Base-by-base conservation (phyloP, 257 asterid species). In the Handroanthus guayacan region DNA sequence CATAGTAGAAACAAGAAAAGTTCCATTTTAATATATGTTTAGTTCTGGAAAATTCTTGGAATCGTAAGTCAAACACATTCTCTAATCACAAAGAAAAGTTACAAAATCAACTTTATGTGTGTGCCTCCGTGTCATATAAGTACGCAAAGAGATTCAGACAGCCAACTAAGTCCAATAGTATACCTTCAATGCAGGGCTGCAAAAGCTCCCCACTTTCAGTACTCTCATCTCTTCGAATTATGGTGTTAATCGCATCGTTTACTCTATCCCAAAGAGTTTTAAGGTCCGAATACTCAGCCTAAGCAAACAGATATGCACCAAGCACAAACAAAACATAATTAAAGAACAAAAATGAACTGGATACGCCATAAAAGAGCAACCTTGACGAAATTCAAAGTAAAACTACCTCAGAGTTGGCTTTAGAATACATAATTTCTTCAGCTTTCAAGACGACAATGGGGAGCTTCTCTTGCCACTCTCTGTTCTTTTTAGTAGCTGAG, bases 141-240 rank as follows among this genome's bases (percentile, higher is more conserved):
- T 37, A 57, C 44, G 58, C 16, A 39, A 8, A 63, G 10, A 51
- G 8, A 45, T 34, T 51, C 39, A 17, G 8, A 51, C 3, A 66
- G 60, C 36, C 41, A 25, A 48, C 10, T 5, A 62, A 54, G 55
- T 51, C 11, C 10, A 76, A 18, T 3, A 43, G 63, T 6, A 52
- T 71, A 94, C 98, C 98, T 92, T 94, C 99, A 86, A 94, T 90
- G 75, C 99, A 94, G 76, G 97, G 97, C 83, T 86, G 97, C 82
- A 94, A 72, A 78, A 89, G 82, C 17, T 80, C 81, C 13, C 92
- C 92, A 67, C 87, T 79, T 82, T 92, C 97, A 51, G 87, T 75
- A 37, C 80, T 86, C 81, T 88, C 91, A 69, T 94, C 99, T 69
- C 91, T 88, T 82, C 91, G 83, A 57, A 94, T 92, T 67, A 94